Base-by-base conservation (phyloP, 2,329 filamentous ascomycete genomes). In the Apiospora saccharicola region DNA sequence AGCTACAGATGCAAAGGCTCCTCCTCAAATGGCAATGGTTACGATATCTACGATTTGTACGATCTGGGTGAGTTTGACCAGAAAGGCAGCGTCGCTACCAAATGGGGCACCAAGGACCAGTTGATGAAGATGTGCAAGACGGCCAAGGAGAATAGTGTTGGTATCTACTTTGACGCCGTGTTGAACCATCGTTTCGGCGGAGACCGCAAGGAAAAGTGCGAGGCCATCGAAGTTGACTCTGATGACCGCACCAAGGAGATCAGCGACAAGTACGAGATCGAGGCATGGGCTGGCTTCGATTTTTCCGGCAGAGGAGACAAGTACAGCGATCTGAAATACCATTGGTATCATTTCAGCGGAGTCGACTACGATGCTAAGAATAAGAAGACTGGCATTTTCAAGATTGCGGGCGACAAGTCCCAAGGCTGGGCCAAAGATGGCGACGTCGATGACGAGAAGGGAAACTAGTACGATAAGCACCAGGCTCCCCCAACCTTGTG, bases 1-100 rank as follows among this genome's bases (percentile, higher is more conserved):
- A 30, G 37, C 10, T 26, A 43, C 37, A 74, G 72, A 71, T 93
- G 91, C 81, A 94, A 94, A 82, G 91, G 88, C 44, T 75, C 74
- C 0, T 88, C 86, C 44, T 85, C 87, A 0, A 81, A 86, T 41
- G 89, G 90, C n/a, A 93, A 93, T 76, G 92, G 92, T 5, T 92
- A 92, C 75, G 90, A 92, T 78, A 85, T 90, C 74, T 94, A 93
- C 77, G 92, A 94, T 77, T 81, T 94, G 14, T 92, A 90, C 76
- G 90, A 92, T 73, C 81, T 92, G 2, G 92, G 92, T 37, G 92
- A 94, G 78, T 94, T 93, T 76, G 88, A 93, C 57, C 91, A 93
- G 77, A 93, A 93, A 78, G 90, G 90, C 26, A 79, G 83, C 0
- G 82, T 81, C 6, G 82, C 84, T 4, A 93, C 92, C 0, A 93